These are phyloP conservation scores for Psilocybe sp. DNA, from an alignment of 768 basidiomycete species.

Conservation along the genomic window DNA sequence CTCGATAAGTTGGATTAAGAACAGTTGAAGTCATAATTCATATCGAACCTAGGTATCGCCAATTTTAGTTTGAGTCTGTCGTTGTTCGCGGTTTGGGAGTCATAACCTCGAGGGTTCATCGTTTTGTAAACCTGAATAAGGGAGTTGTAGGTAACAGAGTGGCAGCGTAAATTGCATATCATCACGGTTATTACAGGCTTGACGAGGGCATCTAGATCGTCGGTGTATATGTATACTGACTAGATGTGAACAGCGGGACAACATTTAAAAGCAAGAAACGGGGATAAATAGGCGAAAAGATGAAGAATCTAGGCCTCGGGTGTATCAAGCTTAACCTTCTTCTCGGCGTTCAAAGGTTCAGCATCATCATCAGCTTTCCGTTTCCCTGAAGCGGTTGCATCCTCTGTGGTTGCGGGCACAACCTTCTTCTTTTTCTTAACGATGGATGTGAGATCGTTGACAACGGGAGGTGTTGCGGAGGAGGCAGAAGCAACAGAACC, in stretches of 20 bases:
- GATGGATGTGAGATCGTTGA: constrained; percentile 83
- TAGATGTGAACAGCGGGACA: neutral
- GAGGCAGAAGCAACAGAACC: constrained; percentile 28
- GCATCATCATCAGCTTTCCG: constrained; percentile 69
- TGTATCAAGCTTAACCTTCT: constrained; percentile 62
- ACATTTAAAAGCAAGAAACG: constrained; percentile 6
- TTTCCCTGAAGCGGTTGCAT: constrained; percentile 44
- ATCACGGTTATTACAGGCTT: no score
- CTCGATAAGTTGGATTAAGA: no score
- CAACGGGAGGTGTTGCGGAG: constrained; percentile 34
- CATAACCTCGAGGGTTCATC: no score
- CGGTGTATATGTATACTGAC: neutral
- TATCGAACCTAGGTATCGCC: no score
- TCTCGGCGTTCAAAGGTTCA: constrained; percentile 47
- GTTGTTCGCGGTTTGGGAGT: no score
- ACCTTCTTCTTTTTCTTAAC: constrained; percentile 86
- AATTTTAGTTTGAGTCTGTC: no score
- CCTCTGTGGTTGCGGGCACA: constrained; percentile 28
- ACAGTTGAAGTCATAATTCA: no score
- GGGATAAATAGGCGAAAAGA: constrained; percentile 9
- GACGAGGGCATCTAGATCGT: no score
- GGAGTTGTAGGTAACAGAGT: no score
- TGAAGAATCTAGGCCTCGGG: constrained; percentile 18
- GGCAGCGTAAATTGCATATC: no score
- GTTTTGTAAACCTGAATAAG: no score